Evolutionary conservation across 1,284 basidiomycete species (phyloP).

Genomic region (Bondarzewia mesenterica): DNA sequence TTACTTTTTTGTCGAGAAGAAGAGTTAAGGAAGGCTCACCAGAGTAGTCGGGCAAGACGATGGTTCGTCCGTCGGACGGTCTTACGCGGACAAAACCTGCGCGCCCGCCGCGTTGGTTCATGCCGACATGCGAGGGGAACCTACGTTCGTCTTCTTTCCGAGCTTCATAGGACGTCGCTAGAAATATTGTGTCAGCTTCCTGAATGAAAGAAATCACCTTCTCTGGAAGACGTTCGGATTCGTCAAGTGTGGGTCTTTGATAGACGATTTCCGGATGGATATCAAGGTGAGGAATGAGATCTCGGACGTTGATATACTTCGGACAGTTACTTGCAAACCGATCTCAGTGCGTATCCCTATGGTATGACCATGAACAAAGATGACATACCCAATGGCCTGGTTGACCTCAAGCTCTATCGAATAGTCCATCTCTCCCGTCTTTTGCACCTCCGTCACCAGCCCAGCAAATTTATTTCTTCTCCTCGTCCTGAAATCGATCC

Average conservation of each 20-base stretch:
- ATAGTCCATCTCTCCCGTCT: conserved; percentile 15
- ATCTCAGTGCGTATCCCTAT: not conserved
- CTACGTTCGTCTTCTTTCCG: conserved; percentile 22
- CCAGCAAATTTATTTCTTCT: conserved; percentile 60
- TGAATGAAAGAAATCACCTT: conserved; percentile 40
- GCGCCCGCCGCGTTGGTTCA: conserved; percentile 55
- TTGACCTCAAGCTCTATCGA: conserved; percentile 35
- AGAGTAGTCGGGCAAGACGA: conserved; percentile 55
- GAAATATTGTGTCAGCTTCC: conserved; percentile 43
- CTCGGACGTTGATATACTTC: conserved; percentile 55
- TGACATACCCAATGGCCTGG: conserved; percentile 46
- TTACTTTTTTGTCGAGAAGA: conserved; percentile 3
- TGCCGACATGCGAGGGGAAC: conserved; percentile 51
- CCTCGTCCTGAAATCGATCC: conserved; percentile 49
- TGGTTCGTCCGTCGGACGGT: conserved; percentile 43
- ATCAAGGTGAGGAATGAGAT: conserved; percentile 32
- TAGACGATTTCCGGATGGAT: conserved; percentile 31
- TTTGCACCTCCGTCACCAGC: conserved; percentile 25
- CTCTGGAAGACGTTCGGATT: conserved; percentile 36
- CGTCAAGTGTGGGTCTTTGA: conserved; percentile 23
- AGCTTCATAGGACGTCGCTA: conserved; percentile 45
- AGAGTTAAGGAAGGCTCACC: conserved; percentile 26
- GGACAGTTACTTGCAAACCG: conserved; percentile 45
- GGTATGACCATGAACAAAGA: not conserved
- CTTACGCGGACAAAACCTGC: conserved; percentile 52